A percentile compares a stretch with the other conserved stretches of the same genome.
Conservation (phyloP, 345 rosid genomes). For the Eucalyptus marginata region DNA sequence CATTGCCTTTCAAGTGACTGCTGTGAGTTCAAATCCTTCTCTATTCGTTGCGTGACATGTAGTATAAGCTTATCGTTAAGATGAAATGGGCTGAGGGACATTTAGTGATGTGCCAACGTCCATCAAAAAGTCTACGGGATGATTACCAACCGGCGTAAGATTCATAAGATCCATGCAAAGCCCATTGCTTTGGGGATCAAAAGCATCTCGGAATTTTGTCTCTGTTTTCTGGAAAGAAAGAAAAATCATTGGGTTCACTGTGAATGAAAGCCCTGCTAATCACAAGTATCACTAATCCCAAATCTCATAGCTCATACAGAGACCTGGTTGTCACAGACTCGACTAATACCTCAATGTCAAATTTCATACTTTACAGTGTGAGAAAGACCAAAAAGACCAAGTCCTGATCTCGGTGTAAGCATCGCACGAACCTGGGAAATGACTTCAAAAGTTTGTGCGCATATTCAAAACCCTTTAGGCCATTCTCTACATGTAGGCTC, state of each 20-base stretch:
- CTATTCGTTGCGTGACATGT: neutral
- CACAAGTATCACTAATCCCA: neutral
- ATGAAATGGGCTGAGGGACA: neutral
- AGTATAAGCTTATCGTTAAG: neutral
- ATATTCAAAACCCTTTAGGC: neutral
- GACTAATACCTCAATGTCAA: neutral
- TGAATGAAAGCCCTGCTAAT: neutral
- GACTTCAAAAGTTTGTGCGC: neutral
- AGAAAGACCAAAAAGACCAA: neutral
- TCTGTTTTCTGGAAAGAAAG: neutral
- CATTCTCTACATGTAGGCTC: neutral
- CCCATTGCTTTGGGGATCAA: neutral
- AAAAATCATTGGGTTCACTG: neutral
- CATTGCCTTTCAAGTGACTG: neutral
- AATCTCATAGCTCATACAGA: neutral
- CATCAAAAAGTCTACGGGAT: neutral
- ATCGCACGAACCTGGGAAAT: neutral
- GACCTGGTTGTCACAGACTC: neutral
- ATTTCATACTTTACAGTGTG: neutral
- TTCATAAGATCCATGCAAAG: neutral
- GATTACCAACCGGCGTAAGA: neutral
- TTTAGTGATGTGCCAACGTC: neutral
- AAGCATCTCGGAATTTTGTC: neutral
- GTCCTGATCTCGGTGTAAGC: neutral
- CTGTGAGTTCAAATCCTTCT: neutral